A percentile compares a stretch with the other conserved stretches of the same genome.
Conservation (phyloP, 208 protist species). For the Naegleria fowleri region DNA sequence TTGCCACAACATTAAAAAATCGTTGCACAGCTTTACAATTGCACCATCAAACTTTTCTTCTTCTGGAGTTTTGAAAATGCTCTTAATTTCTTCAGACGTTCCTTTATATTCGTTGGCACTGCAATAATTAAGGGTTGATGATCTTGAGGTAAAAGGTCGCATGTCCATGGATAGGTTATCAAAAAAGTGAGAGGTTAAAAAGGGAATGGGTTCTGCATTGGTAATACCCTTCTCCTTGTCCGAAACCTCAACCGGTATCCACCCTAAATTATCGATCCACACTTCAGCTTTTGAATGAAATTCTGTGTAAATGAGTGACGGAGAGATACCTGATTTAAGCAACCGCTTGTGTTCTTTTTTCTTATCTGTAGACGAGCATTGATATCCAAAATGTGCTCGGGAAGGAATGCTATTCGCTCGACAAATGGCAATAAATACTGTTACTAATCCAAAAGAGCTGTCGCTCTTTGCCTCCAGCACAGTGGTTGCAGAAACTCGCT, state of each 20-base stretch:
- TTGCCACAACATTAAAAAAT: slow-evolving; percentile 11
- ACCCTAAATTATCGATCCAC: neutral
- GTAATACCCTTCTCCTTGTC: neutral
- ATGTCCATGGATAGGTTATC: neutral
- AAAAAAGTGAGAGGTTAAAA: neutral
- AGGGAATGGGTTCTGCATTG: neutral
- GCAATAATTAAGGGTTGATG: neutral
- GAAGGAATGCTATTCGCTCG: neutral
- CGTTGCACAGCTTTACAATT: neutral
- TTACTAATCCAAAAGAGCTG: neutral
- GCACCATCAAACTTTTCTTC: neutral
- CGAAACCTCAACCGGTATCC: neutral
- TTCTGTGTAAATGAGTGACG: neutral
- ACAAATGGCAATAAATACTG: neutral
- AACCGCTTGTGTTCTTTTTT: neutral
- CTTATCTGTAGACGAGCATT: neutral
- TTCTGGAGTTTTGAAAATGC: neutral
- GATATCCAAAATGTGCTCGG: neutral
- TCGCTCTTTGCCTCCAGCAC: neutral
- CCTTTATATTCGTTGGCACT: neutral
- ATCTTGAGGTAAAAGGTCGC: neutral
- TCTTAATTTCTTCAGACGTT: neutral
- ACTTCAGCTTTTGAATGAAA: neutral
- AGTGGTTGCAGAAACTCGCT: neutral
- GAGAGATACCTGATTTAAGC: neutral